Evolutionary conservation across 169 alveolate species (phyloP).

Genomic region (Plasmodium knowlesi): DNA sequence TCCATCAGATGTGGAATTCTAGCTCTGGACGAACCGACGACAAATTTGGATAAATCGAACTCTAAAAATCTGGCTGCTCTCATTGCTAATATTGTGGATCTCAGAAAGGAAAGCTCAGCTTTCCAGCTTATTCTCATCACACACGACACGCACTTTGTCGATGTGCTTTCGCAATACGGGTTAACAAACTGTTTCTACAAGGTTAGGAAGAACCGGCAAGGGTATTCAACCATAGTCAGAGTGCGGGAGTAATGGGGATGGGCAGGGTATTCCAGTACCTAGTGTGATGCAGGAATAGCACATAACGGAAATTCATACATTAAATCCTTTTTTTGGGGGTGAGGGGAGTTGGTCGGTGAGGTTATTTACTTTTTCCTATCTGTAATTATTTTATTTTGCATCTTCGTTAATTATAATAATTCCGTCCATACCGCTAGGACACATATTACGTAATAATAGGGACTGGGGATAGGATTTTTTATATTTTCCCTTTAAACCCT

Average conservation of each 20-base stretch:
- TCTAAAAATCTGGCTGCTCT: constrained; percentile 90
- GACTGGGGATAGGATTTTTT: too few relatives aligned
- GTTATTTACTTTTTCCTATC: too few relatives aligned
- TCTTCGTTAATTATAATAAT: too few relatives aligned
- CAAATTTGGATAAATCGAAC: constrained; percentile 96
- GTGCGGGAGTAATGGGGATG: neutral
- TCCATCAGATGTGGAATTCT: constrained; percentile 97
- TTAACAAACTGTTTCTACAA: constrained; percentile 56
- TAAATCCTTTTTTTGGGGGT: too few relatives aligned
- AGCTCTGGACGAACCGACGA: constrained; percentile 99
- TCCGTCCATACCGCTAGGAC: too few relatives aligned
- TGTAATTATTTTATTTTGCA: too few relatives aligned
- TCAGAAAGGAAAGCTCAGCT: constrained; percentile 76
- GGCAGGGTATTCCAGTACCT: neutral
- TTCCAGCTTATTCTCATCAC: constrained; percentile 97
- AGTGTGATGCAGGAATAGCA: too few relatives aligned
- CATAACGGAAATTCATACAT: too few relatives aligned
- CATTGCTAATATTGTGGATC: constrained; percentile 79
- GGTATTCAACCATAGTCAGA: constrained; percentile 32
- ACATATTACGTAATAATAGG: too few relatives aligned
- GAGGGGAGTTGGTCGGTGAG: too few relatives aligned
- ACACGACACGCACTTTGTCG: constrained; percentile 92
- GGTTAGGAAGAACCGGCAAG: constrained; percentile 20
- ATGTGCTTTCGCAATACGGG: constrained; percentile 58
- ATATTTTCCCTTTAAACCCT: too few relatives aligned